Evolutionary conservation across 2,329 filamentous ascomycete species (phyloP).

Genomic region (Colletotrichum acutatum): DNA sequence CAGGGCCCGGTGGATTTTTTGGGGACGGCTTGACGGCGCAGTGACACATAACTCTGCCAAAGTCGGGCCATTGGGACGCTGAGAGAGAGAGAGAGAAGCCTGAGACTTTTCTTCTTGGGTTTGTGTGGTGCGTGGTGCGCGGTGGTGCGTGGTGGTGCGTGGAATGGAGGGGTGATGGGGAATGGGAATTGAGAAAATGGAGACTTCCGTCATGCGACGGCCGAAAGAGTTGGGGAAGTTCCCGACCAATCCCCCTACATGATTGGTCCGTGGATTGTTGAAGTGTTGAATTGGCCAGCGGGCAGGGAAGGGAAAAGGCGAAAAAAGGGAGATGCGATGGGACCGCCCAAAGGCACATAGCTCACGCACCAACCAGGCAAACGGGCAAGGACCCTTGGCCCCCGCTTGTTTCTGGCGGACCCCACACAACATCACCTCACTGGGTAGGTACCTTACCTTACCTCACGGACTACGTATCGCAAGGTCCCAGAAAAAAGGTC

Average conservation of each 20-base stretch:
- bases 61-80: background rate
- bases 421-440: background rate
- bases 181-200: slow-evolving; percentile 4
- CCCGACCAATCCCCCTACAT: slow-evolving; percentile 23
- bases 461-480: background rate
- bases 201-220: slow-evolving; percentile 36
- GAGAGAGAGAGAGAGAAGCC: background rate
- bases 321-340: slow-evolving; percentile 25
- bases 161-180: slow-evolving; percentile 35
- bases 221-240: slow-evolving; percentile 45
- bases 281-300: slow-evolving; percentile 40
- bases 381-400: slow-evolving; percentile 29
- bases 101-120: background rate
- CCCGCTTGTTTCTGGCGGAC: slow-evolving; percentile 28
- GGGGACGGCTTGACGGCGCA: background rate
- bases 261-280: slow-evolving; percentile 40
- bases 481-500: background rate
- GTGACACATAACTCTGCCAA: background rate
- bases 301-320: slow-evolving; percentile 26
- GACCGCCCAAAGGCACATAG: slow-evolving; percentile 10
- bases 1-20: background rate
- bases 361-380: background rate
- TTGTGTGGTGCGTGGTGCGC: slow-evolving; percentile 7
- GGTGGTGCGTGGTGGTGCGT: slow-evolving; percentile 11
- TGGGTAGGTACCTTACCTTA: too few species aligned